phyloP scores from a whole-genome alignment of 2,329 filamentous ascomycete species.

The Diaporthe batatas region DNA sequence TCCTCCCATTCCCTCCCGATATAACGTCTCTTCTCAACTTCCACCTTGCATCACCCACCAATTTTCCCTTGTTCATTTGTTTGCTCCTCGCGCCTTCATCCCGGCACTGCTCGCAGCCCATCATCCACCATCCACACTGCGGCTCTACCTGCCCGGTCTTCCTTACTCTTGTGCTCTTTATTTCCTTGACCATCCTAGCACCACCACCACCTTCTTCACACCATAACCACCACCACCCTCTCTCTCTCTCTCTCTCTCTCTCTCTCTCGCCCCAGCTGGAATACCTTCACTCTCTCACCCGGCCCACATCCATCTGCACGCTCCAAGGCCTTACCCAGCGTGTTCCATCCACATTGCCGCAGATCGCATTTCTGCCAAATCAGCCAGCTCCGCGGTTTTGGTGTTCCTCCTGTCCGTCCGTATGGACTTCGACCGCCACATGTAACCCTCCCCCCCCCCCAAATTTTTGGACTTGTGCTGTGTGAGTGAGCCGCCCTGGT shows the following conservation, averaged over 20 bases:
- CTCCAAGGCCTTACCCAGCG: not conserved
- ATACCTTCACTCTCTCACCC: constrained; percentile 14
- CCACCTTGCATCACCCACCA: constrained; percentile 36
- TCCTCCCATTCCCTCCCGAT: constrained; percentile 38
- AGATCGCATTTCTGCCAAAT: not conserved
- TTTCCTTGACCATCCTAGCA: constrained; percentile 17
- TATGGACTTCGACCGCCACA: constrained; percentile 38
- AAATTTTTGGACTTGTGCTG: constrained; percentile 18
- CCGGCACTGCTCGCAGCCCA: constrained; percentile 15
- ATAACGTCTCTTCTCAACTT: constrained; percentile 38
- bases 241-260: not conserved
- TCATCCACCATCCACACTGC: constrained; percentile 11
- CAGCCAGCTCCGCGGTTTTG: constrained; percentile 22
- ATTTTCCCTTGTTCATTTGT: constrained; percentile 39
- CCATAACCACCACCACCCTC: constrained; percentile 1
- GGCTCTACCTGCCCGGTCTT: constrained; percentile 6
- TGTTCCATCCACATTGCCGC: not conserved
- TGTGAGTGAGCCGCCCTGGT: constrained; percentile 27
- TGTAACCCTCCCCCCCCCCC: constrained; percentile 35
- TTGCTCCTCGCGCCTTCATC: constrained; percentile 20
- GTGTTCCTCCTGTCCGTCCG: constrained; percentile 22
- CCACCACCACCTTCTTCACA: constrained; percentile 11
- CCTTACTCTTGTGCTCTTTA: constrained; percentile 21
- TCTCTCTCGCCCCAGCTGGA: not conserved
- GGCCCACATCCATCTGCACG: constrained; percentile 6